Base-by-base conservation (phyloP, 2,329 filamentous ascomycete genomes). In the Teratosphaeria zuluensis region DNA sequence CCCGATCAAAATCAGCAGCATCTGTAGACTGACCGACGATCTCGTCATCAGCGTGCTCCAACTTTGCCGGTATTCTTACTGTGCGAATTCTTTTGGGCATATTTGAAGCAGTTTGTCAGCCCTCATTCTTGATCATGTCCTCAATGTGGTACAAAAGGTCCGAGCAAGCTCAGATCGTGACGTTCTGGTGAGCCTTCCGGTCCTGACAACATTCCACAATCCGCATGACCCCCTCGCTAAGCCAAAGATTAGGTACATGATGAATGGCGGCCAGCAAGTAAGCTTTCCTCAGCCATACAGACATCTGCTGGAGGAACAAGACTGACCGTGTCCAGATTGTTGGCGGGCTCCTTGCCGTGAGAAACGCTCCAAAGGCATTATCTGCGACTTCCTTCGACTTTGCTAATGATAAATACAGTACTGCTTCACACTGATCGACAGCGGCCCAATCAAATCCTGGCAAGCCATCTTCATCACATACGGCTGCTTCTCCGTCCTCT, bases 381-480 rank as follows among this genome's bases (percentile, higher is more conserved):
- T 24, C 42, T 52, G 19, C 2, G 24, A 32, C 1, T 3, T 11
- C 4, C 24, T 1, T 24, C 19, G 31, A 31, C 24, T 5, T 78
- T 89, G 0, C 76, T 89, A 28, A 28, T 28, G 24, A 4, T 2
- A 2, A 28, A 28, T 0, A n/a, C 86, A 86, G 0, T 83, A 83
- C 65, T 78, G 70, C 60, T 75, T 77, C 66, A 68, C 67, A 4
- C 63, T 73, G 9, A 71, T 75, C 2, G 55, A 53, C 7, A 53
- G 59, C 21, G 61, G 62, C n/a, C 38, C 59, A 0, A 55, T 71
- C 51, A 64, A 65, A 19, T 66, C 82, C 16, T 89, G 86, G 85
- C 85, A 89, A 68, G 83, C 82, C 63, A 79, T 89, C 2, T 89
- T 88, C 75, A 75, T 89, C 38, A 74, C 78, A 0, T 88, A 87